Percentiles rank a stretch among this genome's conserved stretches.
Conservation (phyloP, 2,329 filamentous ascomycete species). For the Monilinia fructigena region DNA sequence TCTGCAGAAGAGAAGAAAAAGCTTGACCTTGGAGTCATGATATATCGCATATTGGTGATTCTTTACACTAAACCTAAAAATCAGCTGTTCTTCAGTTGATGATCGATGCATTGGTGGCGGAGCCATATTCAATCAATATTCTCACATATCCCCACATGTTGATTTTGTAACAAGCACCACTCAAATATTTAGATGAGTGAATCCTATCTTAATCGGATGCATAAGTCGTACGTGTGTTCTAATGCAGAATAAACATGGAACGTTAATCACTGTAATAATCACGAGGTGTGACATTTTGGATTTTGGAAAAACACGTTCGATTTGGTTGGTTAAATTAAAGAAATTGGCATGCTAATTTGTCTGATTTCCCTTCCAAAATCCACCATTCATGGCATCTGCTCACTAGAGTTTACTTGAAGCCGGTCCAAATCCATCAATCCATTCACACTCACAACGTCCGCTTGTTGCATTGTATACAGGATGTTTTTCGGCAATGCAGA, state of each 20-base stretch:
- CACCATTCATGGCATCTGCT: not conserved
- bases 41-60: not conserved
- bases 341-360: not conserved
- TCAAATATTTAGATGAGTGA: not conserved
- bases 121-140: not conserved
- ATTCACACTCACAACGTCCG: conserved; percentile 22
- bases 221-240: not conserved
- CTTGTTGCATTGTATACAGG: conserved; percentile 21
- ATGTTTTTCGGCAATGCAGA: conserved; percentile 24
- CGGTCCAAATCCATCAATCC: conserved; percentile 24
- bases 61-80: not conserved
- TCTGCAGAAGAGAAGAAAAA: not conserved
- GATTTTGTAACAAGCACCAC: not conserved
- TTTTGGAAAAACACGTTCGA: not conserved
- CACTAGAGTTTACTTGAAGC: conserved; percentile 8
- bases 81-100: not conserved
- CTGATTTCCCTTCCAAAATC: not conserved
- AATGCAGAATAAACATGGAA: not conserved
- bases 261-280: not conserved
- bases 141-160: not conserved
- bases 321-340: not conserved
- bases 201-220: not conserved
- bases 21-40: not conserved
- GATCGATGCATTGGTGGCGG: conserved; percentile 1
- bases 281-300: not conserved